Evolutionary conservation across 164 flowering plant species (phyloP), one percentile per base, ranked within the genome.

Genomic region (Tetrastigma voinierianum): DNA sequence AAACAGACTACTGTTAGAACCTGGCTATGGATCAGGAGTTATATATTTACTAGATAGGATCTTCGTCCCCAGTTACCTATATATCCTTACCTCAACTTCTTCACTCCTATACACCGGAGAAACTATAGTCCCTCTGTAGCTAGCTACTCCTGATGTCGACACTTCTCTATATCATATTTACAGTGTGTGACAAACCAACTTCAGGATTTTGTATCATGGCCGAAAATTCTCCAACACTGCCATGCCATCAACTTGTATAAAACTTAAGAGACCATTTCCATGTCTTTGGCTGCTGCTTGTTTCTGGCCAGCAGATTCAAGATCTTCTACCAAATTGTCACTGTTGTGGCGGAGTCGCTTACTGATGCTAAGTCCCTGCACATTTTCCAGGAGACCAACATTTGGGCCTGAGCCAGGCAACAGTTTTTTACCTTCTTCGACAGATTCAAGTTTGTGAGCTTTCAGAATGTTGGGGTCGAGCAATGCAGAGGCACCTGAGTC

Each of bases 401-500:
- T 1, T 13, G n/a, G 5, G 11, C 25, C 60, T 10, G 44, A 32
- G 25, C 25, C 57, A 46, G 23, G 43, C 15, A 57, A 62, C 23
- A 54, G 63, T n/a, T 13, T 58, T 32, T 66, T 45, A 40, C 19
- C 48, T 44, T 63, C n/a, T n/a, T 18, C 43, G 21, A 48, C 60
- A 49, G 57, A 51, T 48, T 70, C 79, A 57, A 66, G 76, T 60
- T 72, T 75, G 18, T 70, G 32, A 45, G 64, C 43, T 2, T n/a
- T n/a, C n/a, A n/a, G n/a, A 25, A 57, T 65, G 59, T 78, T 72
- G 10, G 61, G 68, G 16, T 58, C 72, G 24, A 75, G 58, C n/a
- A 72, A 57, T 44, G 75, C 74, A 48, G 72, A 70, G 51, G 73
- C 75, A 53, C 52, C 24, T 23, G 18, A 1, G 9, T 77, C 80